Evolutionary conservation across 2,329 filamentous ascomycete species (phyloP).

Genomic region (Ascochyta fabae): DNA sequence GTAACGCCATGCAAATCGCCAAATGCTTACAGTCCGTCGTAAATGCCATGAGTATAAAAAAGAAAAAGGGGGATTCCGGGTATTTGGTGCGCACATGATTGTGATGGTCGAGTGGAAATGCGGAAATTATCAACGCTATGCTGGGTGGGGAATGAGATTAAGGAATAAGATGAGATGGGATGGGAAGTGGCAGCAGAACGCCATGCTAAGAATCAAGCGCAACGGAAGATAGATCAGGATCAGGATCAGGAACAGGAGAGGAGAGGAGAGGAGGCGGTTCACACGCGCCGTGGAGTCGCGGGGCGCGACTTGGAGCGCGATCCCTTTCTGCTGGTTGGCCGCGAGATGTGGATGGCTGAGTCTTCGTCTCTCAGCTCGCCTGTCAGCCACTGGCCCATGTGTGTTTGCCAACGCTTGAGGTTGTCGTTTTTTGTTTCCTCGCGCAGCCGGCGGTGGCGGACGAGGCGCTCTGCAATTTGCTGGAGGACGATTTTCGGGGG

Average conservation of each 20-base stretch:
- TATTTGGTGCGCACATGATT: not conserved
- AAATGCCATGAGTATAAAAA: not conserved
- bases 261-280: not conserved
- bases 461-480: conserved; percentile 57
- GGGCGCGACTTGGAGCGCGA: conserved; percentile 9
- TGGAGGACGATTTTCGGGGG: conserved; percentile 53
- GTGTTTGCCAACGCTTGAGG: conserved; percentile 46
- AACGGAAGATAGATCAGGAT: too few species aligned
- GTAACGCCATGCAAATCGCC: too few species aligned
- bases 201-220: not conserved
- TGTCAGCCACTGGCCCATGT: conserved; percentile 49
- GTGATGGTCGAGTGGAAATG: too few species aligned
- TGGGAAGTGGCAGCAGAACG: not conserved
- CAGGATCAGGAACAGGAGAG: not conserved
- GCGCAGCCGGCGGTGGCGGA: conserved; percentile 53
- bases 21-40: too few species aligned
- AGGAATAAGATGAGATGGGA: too few species aligned
- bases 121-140: too few species aligned
- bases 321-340: not conserved
- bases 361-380: conserved; percentile 42
- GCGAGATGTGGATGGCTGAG: conserved; percentile 9
- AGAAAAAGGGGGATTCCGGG: not conserved
- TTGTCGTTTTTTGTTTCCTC: conserved; percentile 48
- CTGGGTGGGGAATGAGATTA: too few species aligned
- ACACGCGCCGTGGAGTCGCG: not conserved